Conservation (phyloP, 2,329 filamentous ascomycete genomes). For the Scedosporium dehoogii region DNA sequence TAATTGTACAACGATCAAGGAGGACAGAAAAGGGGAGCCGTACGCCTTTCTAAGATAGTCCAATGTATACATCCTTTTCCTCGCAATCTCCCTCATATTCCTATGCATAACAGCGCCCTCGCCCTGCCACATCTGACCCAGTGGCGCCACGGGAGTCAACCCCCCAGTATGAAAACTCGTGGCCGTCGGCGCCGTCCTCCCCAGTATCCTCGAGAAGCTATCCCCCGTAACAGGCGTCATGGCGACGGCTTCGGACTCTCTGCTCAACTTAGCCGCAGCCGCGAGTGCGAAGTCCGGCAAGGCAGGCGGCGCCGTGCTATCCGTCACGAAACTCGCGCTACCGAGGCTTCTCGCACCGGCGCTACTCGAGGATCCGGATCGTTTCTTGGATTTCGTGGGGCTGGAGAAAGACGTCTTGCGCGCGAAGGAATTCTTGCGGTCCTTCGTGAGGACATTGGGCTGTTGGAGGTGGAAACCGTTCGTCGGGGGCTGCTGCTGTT, state of each 20-base stretch:
- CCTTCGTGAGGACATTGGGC: conserved; percentile 22
- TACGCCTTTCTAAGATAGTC: conserved; percentile 90
- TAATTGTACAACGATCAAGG: neutral
- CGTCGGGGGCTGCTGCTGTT: neutral
- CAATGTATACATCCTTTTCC: conserved; percentile 87
- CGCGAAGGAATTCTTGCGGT: conserved; percentile 42
- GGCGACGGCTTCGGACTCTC: conserved; percentile 18
- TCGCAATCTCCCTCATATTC: conserved; percentile 73
- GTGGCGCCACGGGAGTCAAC: conserved; percentile 18
- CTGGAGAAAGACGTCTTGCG: conserved; percentile 43
- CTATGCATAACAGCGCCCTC: conserved; percentile 42
- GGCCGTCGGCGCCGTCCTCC: conserved; percentile 27
- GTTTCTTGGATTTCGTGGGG: conserved; percentile 22
- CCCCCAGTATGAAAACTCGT: conserved; percentile 15
- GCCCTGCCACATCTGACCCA: conserved; percentile 11
- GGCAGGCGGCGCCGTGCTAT: conserved; percentile 39
- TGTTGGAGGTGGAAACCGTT: neutral
- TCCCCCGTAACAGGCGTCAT: conserved; percentile 20
- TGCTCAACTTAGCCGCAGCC: conserved; percentile 33
- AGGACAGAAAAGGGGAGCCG: conserved; percentile 25
- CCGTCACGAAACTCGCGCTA: conserved; percentile 27
- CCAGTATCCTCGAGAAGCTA: conserved; percentile 33
- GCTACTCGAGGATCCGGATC: conserved; percentile 30
- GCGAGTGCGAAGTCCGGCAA: conserved; percentile 43
- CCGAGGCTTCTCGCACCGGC: conserved; percentile 24